A percentile compares a stretch with the other conserved stretches of the same genome.
These are phyloP conservation scores for Cyclotella atomus DNA, from an alignment of 108 stramenopile genomes.

Conservation along the genomic window DNA sequence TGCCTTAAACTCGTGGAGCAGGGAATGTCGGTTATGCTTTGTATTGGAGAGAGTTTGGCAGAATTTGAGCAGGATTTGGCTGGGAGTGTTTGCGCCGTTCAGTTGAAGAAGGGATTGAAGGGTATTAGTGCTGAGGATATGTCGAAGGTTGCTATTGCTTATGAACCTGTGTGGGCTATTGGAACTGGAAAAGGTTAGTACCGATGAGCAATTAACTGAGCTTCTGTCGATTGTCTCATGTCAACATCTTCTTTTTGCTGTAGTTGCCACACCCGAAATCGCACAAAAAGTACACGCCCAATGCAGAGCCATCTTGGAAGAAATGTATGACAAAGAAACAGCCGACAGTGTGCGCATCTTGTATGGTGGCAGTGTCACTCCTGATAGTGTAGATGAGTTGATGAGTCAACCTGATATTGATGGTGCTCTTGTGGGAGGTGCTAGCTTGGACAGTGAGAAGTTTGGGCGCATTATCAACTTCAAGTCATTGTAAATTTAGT, in stretches of 20 bases:
- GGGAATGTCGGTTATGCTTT: slow-evolving; percentile 94
- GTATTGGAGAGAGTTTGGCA: slow-evolving; percentile 94
- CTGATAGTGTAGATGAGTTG: slow-evolving; percentile 92
- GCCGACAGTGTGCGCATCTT: slow-evolving; percentile 84
- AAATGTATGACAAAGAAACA: slow-evolving; percentile 81
- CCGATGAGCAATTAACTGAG: too few species aligned
- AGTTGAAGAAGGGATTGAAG: slow-evolving; percentile 89
- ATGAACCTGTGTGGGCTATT: slow-evolving; percentile 96
- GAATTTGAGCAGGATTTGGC: slow-evolving; percentile 94
- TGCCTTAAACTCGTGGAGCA: slow-evolving; percentile 85
- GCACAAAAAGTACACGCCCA: slow-evolving; percentile 86
- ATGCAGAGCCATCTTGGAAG: slow-evolving; percentile 77
- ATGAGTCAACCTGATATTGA: slow-evolving; percentile 95
- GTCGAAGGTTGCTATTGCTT: slow-evolving; percentile 92
- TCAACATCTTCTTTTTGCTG: background rate
- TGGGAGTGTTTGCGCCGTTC: slow-evolving; percentile 88
- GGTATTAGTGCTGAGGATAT: slow-evolving; percentile 84
- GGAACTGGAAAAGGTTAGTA: slow-evolving; percentile 66
- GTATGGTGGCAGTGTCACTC: slow-evolving; percentile 94
- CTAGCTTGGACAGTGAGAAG: slow-evolving; percentile 84
- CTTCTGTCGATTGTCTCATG: too few species aligned
- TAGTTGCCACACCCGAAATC: slow-evolving; percentile 75
- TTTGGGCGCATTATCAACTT: slow-evolving; percentile 95
- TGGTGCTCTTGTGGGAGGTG: slow-evolving; percentile 97
- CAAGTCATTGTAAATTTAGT: slow-evolving; percentile 29